Conservation (phyloP, 129 eudicot species). For the Pseudognaphalium luteoalbum region DNA sequence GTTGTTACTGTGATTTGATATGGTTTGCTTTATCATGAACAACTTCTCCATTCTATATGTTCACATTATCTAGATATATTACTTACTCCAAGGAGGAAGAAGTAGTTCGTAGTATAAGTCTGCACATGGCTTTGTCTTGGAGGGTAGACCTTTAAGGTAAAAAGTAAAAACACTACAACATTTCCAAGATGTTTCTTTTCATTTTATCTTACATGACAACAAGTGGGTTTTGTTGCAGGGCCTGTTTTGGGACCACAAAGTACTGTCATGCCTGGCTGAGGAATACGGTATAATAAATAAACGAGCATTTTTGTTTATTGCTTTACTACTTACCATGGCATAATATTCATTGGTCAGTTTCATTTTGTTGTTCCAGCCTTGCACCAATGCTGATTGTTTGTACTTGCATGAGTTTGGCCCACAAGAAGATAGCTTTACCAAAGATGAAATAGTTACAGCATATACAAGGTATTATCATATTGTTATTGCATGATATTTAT, state of each 20-base stretch:
- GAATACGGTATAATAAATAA: slow-evolving; percentile 38
- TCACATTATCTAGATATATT: slow-evolving; percentile 44
- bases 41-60: background rate
- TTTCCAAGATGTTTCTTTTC: background rate
- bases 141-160: slow-evolving; percentile 62
- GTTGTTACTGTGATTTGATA: slow-evolving; percentile 19
- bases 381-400: slow-evolving; percentile 59
- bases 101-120: slow-evolving; percentile 59
- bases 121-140: slow-evolving; percentile 57
- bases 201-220: background rate
- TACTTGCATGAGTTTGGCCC: slow-evolving; percentile 66
- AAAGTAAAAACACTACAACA: slow-evolving; percentile 30
- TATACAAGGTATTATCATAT: slow-evolving; percentile 51
- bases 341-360: slow-evolving; percentile 1
- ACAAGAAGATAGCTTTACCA: slow-evolving; percentile 63
- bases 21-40: slow-evolving; percentile 21
- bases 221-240: slow-evolving; percentile 40
- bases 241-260: slow-evolving; percentile 68
- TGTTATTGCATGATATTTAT: slow-evolving; percentile 19
- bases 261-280: slow-evolving; percentile 70
- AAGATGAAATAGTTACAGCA: slow-evolving; percentile 59
- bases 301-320: slow-evolving; percentile 8
- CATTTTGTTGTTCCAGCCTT: slow-evolving; percentile 44
- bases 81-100: slow-evolving; percentile 60
- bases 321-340: slow-evolving; percentile 10